Percentiles rank a stretch among this genome's conserved stretches.
These are phyloP conservation scores for Scorias spongiosa DNA, from an alignment of 2,329 filamentous ascomycete species.

Conservation along the genomic window DNA sequence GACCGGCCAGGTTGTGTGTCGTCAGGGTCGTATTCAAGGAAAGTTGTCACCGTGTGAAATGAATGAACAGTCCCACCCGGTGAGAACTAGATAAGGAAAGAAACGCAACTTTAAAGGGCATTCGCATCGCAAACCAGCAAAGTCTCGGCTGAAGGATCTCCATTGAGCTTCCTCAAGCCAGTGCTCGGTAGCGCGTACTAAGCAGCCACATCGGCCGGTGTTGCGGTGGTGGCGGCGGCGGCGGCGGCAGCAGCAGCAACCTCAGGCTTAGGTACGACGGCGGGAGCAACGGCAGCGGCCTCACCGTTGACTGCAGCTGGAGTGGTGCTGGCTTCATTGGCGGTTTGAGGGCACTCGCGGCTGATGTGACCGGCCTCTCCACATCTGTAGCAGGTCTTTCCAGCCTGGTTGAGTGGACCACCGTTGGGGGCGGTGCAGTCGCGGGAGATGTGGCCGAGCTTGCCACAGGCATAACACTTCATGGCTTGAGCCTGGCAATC, in stretches of 20 bases:
- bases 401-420: slow-evolving; percentile 72
- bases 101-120: too few species aligned
- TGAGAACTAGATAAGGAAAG: too few species aligned
- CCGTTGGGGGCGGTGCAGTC: slow-evolving; percentile 97
- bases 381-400: slow-evolving; percentile 98
- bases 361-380: slow-evolving; percentile 93
- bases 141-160: too few species aligned
- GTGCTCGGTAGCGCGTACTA: too few species aligned
- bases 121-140: too few species aligned
- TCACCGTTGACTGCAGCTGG: slow-evolving; percentile 18
- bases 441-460: slow-evolving; percentile 81
- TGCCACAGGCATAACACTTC: slow-evolving; percentile 97
- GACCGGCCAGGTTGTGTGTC: background rate
- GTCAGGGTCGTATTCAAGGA: background rate
- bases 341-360: slow-evolving; percentile 75
- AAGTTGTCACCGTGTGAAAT: background rate
- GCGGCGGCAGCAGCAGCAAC: slow-evolving; percentile 22
- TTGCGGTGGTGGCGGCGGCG: slow-evolving; percentile 27
- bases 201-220: too few species aligned
- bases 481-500: slow-evolving; percentile 97
- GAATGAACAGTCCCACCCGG: too few species aligned
- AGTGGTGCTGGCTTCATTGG: slow-evolving; percentile 27
- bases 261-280: slow-evolving; percentile 26
- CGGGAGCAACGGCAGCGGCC: slow-evolving; percentile 14
- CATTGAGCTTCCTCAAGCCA: too few species aligned